These are phyloP conservation scores for Harringtonia lauricola DNA, from an alignment of 2,329 filamentous ascomycete genomes.

Conservation along the genomic window DNA sequence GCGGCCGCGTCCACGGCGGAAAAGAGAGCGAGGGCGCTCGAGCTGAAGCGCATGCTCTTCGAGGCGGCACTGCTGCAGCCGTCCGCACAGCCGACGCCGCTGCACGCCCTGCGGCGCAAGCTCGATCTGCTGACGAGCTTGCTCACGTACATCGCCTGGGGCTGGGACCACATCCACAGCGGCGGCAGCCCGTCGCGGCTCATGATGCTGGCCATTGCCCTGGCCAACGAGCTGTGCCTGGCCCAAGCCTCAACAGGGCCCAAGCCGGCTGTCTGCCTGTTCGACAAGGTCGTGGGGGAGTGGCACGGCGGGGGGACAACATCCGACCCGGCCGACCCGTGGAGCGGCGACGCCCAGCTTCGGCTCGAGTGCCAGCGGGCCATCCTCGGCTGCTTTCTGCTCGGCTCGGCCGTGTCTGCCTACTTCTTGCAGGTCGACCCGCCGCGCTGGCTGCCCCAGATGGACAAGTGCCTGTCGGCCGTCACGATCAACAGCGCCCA, in stretches of 20 bases:
- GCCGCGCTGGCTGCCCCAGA: slow-evolving; percentile 24
- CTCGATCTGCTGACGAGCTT: slow-evolving; percentile 24
- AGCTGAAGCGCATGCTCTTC: slow-evolving; percentile 20
- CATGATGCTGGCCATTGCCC: slow-evolving; percentile 24
- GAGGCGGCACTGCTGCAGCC: slow-evolving; percentile 16
- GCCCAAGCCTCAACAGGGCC: slow-evolving; percentile 18
- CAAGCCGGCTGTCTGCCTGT: slow-evolving; percentile 8
- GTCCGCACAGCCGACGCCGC: neutral
- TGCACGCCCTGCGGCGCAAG: slow-evolving; percentile 6
- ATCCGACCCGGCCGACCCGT: too few relatives aligned
- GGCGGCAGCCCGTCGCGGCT: slow-evolving; percentile 19
- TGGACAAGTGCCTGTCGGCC: slow-evolving; percentile 23
- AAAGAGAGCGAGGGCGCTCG: slow-evolving; percentile 14
- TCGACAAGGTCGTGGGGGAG: too few relatives aligned
- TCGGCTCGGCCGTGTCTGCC: slow-evolving; percentile 21
- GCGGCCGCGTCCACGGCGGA: slow-evolving; percentile 18
- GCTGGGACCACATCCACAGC: slow-evolving; percentile 19
- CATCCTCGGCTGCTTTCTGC: slow-evolving; percentile 19
- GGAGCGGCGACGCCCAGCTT: slow-evolving; percentile 14
- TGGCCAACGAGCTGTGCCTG: slow-evolving; percentile 24
- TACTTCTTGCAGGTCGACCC: slow-evolving; percentile 22
- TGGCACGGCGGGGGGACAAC: neutral
- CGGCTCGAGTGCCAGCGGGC: slow-evolving; percentile 17
- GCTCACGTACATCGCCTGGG: slow-evolving; percentile 26
- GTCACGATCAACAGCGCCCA: slow-evolving; percentile 14